Percentiles rank a stretch among this genome's conserved stretches.
Conservation (phyloP, 2,329 filamentous ascomycete genomes). For the Remersonia thermophila region DNA sequence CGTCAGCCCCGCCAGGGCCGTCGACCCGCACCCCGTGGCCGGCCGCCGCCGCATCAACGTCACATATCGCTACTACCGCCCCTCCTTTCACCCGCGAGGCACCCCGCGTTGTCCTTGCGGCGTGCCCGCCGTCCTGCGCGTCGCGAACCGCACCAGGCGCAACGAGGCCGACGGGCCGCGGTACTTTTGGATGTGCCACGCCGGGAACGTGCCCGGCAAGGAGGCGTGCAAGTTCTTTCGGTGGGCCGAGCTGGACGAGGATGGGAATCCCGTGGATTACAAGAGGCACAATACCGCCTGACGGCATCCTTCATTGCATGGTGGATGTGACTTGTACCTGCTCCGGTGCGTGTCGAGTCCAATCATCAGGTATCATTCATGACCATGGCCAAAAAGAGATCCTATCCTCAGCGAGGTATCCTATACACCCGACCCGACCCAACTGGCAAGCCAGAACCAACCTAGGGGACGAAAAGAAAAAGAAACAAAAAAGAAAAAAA, state of each 20-base stretch:
- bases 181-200: constrained; percentile 89
- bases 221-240: constrained; percentile 65
- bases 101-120: constrained; percentile 71
- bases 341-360: too few relatives aligned
- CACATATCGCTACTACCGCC: constrained; percentile 80
- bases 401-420: too few relatives aligned
- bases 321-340: too few relatives aligned
- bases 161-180: constrained; percentile 40
- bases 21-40: constrained; percentile 75
- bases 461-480: too few relatives aligned
- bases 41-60: constrained; percentile 79
- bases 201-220: constrained; percentile 56
- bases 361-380: too few relatives aligned
- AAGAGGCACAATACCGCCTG: too few relatives aligned
- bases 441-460: too few relatives aligned
- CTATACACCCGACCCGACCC: too few relatives aligned
- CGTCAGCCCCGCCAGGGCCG: constrained; percentile 59
- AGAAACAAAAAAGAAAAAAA: too few relatives aligned
- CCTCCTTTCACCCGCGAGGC: constrained; percentile 59
- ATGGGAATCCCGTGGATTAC: constrained; percentile 54
- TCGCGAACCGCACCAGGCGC: constrained; percentile 60
- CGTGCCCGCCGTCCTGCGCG: constrained; percentile 56
- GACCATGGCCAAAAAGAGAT: too few relatives aligned
- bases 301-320: too few relatives aligned
- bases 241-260: constrained; percentile 78